Percentiles rank a stretch among this genome's conserved stretches.
phyloP scores from a whole-genome alignment of 495 filamentous ascomycete genomes.

The Penicillium bovifimosum region DNA sequence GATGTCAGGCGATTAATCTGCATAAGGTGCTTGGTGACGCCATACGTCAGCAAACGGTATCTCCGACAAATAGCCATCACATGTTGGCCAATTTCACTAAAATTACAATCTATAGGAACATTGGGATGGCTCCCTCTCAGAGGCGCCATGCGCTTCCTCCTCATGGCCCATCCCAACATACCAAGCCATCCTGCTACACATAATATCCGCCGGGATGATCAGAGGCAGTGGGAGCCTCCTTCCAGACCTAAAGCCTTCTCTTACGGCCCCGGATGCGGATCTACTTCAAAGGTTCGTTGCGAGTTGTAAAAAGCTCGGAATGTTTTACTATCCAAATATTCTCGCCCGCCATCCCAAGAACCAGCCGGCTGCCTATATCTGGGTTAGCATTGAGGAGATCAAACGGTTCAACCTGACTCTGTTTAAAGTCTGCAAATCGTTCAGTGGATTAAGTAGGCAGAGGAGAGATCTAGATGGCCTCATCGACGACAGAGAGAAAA shows the following conservation, averaged over 20 bases:
- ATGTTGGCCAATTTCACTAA: no score
- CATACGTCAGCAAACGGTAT: conserved; percentile 27
- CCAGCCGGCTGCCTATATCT: conserved; percentile 12
- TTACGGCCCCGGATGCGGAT: conserved; percentile 6
- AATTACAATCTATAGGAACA: conserved; percentile 13
- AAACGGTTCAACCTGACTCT: conserved; percentile 31
- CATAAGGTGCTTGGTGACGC: conserved; percentile 18
- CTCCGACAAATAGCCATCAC: no score
- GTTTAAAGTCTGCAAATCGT: no score
- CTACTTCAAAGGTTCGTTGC: conserved; percentile 22
- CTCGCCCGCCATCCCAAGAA: conserved; percentile 15
- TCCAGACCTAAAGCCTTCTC: conserved; percentile 18
- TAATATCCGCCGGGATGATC: conserved; percentile 14
- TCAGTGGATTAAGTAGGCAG: no score
- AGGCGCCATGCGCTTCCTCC: conserved; percentile 8
- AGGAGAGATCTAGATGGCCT: no score
- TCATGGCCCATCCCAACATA: conserved; percentile 30
- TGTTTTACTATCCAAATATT: conserved; percentile 30
- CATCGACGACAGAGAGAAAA: no score
- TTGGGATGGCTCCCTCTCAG: conserved; percentile 29
- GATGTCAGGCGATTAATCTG: conserved; percentile 19
- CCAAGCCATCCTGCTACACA: conserved; percentile 30
- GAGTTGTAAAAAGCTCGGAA: conserved; percentile 23
- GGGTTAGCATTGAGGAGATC: conserved; percentile 26
- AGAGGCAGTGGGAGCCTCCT: no score